Conservation (phyloP, 441 rosid genomes). For the Bocquillonia castaneifolia region DNA sequence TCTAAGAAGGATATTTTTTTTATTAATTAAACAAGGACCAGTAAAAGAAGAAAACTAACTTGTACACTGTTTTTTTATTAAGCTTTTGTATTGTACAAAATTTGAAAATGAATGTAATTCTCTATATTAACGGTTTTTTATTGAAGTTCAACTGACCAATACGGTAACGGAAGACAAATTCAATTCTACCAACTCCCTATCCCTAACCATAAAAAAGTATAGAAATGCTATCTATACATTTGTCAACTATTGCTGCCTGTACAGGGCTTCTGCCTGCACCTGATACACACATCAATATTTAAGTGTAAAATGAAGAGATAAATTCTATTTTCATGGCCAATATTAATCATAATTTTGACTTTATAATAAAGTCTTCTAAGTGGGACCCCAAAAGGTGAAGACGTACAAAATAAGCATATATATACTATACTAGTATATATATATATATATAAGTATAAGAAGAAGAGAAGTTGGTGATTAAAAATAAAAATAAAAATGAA, state of each 20-base stretch:
- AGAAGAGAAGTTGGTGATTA: neutral
- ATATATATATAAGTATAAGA: neutral
- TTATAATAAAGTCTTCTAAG: slow-evolving; percentile 6
- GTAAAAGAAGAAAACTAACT: no score
- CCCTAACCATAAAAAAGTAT: slow-evolving; percentile 3
- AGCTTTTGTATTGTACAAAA: no score
- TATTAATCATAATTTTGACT: slow-evolving; percentile 31
- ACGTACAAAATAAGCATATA: slow-evolving; percentile 26
- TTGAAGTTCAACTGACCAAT: no score
- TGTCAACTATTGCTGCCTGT: slow-evolving; percentile 23
- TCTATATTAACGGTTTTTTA: no score
- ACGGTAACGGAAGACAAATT: no score
- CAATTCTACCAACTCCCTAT: slow-evolving; percentile 1
- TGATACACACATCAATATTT: neutral
- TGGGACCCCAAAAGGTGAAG: slow-evolving; percentile 25
- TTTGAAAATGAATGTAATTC: no score
- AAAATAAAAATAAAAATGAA: neutral
- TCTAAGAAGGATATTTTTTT: no score
- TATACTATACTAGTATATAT: no score
- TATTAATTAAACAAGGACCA: no score
- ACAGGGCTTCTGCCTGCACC: neutral
- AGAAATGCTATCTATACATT: neutral
- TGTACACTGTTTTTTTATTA: no score
- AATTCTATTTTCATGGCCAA: slow-evolving; percentile 8
- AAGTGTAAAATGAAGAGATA: neutral